These are phyloP conservation scores for Coemansia sp. DNA, from an alignment of 192 early-diverging fungal species.

Conservation along the genomic window DNA sequence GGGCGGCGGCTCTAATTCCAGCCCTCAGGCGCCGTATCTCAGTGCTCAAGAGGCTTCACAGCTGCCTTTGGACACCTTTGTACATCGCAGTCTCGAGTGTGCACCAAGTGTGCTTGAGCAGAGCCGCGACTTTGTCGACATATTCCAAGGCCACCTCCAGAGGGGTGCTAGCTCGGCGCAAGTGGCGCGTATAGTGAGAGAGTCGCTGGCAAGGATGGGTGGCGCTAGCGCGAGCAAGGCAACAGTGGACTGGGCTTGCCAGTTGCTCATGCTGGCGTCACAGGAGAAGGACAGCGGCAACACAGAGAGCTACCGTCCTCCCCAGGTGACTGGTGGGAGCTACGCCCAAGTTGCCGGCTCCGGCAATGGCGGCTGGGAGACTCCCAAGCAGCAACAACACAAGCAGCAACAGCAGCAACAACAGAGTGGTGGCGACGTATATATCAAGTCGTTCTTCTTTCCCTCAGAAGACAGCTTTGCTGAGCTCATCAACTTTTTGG, in stretches of 20 bases:
- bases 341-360: constrained; percentile 39
- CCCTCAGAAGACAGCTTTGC: constrained; percentile 65
- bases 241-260: constrained; percentile 48
- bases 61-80: constrained; percentile 50
- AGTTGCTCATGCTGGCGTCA: constrained; percentile 30
- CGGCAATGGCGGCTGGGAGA: constrained; percentile 29
- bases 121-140: constrained; percentile 36
- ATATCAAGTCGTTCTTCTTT: constrained; percentile 59
- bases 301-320: constrained; percentile 25
- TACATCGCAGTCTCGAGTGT: constrained; percentile 50
- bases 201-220: constrained; percentile 36
- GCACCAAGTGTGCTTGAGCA: constrained; percentile 44
- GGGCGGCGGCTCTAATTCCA: constrained; percentile 13
- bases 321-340: constrained; percentile 14
- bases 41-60: constrained; percentile 47
- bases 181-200: constrained; percentile 34
- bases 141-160: constrained; percentile 45
- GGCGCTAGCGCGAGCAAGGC: constrained; percentile 35
- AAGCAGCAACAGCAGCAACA: constrained; percentile 11
- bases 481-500: constrained; percentile 56
- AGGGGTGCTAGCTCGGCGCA: constrained; percentile 19
- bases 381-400: constrained; percentile 9
- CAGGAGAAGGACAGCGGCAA: constrained; percentile 13
- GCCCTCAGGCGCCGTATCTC: constrained; percentile 46
- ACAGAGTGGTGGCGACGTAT: constrained; percentile 23